These are phyloP conservation scores for Fusarium chuoi DNA, from an alignment of 2,329 filamentous ascomycete species.

Conservation along the genomic window DNA sequence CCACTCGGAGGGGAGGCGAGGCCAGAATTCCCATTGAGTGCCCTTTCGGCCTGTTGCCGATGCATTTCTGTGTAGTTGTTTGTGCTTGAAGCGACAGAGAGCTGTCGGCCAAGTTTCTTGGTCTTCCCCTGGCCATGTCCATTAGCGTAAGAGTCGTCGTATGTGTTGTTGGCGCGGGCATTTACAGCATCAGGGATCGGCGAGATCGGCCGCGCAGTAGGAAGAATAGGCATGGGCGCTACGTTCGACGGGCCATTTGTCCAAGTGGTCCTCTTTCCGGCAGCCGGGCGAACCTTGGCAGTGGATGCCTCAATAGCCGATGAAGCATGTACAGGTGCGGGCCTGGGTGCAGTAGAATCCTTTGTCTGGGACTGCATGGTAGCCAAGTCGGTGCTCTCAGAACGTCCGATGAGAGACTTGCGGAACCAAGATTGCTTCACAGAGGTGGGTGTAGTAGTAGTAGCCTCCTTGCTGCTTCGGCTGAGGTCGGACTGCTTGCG, in stretches of 20 bases:
- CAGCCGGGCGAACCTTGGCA: slow-evolving; percentile 55
- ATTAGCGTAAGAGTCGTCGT: slow-evolving; percentile 57
- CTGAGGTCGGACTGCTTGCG: slow-evolving; percentile 90
- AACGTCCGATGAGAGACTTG: slow-evolving; percentile 87
- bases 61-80: slow-evolving; percentile 94
- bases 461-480: slow-evolving; percentile 71
- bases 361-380: slow-evolving; percentile 58
- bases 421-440: slow-evolving; percentile 97
- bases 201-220: slow-evolving; percentile 93
- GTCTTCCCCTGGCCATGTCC: slow-evolving; percentile 69
- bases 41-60: slow-evolving; percentile 89
- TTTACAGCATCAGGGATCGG: slow-evolving; percentile 95
- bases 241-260: slow-evolving; percentile 81
- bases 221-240: slow-evolving; percentile 94
- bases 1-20: slow-evolving; percentile 80
- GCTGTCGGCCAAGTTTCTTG: slow-evolving; percentile 94
- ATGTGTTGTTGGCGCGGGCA: slow-evolving; percentile 81
- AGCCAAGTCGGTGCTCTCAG: slow-evolving; percentile 73
- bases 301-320: slow-evolving; percentile 50
- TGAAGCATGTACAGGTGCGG: slow-evolving; percentile 56
- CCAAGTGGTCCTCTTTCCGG: slow-evolving; percentile 91
- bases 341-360: slow-evolving; percentile 57
- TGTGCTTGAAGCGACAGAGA: slow-evolving; percentile 90
- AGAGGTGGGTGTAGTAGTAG: slow-evolving; percentile 68
- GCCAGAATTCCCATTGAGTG: slow-evolving; percentile 83